These are phyloP conservation scores for Byssothecium circinans DNA, from an alignment of 2,329 filamentous ascomycete genomes.

Conservation along the genomic window DNA sequence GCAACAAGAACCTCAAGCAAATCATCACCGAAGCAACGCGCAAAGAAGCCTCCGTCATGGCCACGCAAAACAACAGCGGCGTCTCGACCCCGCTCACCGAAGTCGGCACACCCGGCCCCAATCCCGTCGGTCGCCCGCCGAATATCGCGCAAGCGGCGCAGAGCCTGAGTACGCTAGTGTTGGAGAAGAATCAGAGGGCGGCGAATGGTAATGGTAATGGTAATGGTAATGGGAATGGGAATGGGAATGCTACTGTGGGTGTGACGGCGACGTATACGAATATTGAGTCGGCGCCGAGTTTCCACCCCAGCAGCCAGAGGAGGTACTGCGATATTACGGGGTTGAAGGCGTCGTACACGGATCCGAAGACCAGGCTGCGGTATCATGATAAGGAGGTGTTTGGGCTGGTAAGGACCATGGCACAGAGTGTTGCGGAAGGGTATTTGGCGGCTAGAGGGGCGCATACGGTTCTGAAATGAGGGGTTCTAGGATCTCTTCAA, in stretches of 20 bases:
- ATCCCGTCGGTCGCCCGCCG: slow-evolving; percentile 59
- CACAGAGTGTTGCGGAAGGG: slow-evolving; percentile 80
- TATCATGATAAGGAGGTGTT: slow-evolving; percentile 96
- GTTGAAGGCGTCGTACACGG: slow-evolving; percentile 84
- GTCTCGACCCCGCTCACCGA: slow-evolving; percentile 63
- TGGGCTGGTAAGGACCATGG: slow-evolving; percentile 74
- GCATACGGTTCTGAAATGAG: slow-evolving; percentile 88
- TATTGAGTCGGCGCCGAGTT: slow-evolving; percentile 88
- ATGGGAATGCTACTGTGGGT: slow-evolving; percentile 45
- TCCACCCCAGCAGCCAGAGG: slow-evolving; percentile 75
- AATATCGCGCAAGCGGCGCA: slow-evolving; percentile 90
- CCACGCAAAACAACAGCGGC: slow-evolving; percentile 81
- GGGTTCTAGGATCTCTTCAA: background rate
- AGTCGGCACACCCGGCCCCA: slow-evolving; percentile 53
- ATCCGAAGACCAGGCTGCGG: slow-evolving; percentile 89
- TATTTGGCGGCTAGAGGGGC: slow-evolving; percentile 89
- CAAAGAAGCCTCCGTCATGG: slow-evolving; percentile 84
- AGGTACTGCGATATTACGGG: slow-evolving; percentile 97
- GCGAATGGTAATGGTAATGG: slow-evolving; percentile 25
- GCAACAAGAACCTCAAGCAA: slow-evolving; percentile 99
- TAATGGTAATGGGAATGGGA: slow-evolving; percentile 7
- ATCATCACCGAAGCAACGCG: slow-evolving; percentile 87
- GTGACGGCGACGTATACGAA: slow-evolving; percentile 87
- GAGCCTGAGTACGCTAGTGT: slow-evolving; percentile 81
- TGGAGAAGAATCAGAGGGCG: slow-evolving; percentile 71